These are phyloP conservation scores for Cajanus cajan DNA, from an alignment of 306 rosid species.

Conservation along the genomic window DNA sequence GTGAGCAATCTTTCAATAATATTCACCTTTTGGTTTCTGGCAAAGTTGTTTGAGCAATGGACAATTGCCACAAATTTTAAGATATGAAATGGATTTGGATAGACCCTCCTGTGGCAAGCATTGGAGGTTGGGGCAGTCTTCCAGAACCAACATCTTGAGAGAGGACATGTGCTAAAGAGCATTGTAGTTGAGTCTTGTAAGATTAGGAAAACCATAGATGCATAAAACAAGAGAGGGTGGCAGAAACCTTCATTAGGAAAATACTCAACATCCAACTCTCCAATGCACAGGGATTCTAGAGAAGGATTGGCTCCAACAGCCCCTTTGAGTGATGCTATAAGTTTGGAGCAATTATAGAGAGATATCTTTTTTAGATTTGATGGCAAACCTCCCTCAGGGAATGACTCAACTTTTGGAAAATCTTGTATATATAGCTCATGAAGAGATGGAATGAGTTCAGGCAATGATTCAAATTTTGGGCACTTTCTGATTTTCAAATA, in stretches of 20 bases:
- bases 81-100: background rate
- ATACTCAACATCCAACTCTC: background rate
- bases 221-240: background rate
- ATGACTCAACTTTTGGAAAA: no score
- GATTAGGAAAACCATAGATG: no score
- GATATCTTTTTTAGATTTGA: no score
- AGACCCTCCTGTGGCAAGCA: background rate
- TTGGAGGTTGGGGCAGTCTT: background rate
- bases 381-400: no score
- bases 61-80: background rate
- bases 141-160: no score
- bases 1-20: no score
- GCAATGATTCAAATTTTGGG: background rate
- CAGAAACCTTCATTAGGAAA: no score
- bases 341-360: background rate
- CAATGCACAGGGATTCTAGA: background rate
- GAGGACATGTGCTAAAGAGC: no score
- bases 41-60: no score
- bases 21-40: no score
- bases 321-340: background rate
- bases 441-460: background rate
- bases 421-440: background rate
- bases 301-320: background rate
- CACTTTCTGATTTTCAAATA: no score
- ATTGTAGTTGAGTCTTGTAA: no score